These are phyloP conservation scores for Yarrowia osloensis DNA, from an alignment of 805 yeast genomes.

Conservation along the genomic window DNA sequence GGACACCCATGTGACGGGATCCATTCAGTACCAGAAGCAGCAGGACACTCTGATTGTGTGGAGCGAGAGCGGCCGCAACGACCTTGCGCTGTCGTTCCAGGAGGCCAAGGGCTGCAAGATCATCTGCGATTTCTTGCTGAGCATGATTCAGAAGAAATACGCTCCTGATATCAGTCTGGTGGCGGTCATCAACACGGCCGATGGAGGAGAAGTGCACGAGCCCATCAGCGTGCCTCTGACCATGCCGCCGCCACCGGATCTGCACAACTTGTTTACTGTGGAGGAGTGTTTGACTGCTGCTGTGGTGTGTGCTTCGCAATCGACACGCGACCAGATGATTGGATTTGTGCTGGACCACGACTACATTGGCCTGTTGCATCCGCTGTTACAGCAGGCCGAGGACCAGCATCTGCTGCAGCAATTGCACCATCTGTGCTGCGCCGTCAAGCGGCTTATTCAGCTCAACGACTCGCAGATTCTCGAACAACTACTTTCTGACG, in stretches of 20 bases:
- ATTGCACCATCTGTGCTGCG: slow-evolving; percentile 68
- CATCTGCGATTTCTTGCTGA: slow-evolving; percentile 74
- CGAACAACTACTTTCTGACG: slow-evolving; percentile 59
- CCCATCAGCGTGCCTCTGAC: slow-evolving; percentile 76
- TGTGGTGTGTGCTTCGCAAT: slow-evolving; percentile 45
- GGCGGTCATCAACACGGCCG: slow-evolving; percentile 55
- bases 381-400: slow-evolving; percentile 61
- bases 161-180: slow-evolving; percentile 71
- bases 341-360: slow-evolving; percentile 55
- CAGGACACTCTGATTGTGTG: slow-evolving; percentile 93
- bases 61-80: slow-evolving; percentile 71
- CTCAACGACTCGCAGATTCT: slow-evolving; percentile 68
- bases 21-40: slow-evolving; percentile 85
- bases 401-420: slow-evolving; percentile 51
- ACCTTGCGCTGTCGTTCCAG: slow-evolving; percentile 88
- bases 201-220: slow-evolving; percentile 55
- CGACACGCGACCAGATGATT: slow-evolving; percentile 57
- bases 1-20: slow-evolving; percentile 67
- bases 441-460: slow-evolving; percentile 60
- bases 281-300: slow-evolving; percentile 62
- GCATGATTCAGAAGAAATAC: slow-evolving; percentile 57
- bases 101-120: slow-evolving; percentile 87
- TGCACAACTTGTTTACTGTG: slow-evolving; percentile 55
- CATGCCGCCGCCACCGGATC: slow-evolving; percentile 55
- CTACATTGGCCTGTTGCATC: slow-evolving; percentile 56